These are phyloP conservation scores for Neofusicoccum kwambonambiense DNA, from an alignment of 2,329 filamentous ascomycete species.

Conservation along the genomic window DNA sequence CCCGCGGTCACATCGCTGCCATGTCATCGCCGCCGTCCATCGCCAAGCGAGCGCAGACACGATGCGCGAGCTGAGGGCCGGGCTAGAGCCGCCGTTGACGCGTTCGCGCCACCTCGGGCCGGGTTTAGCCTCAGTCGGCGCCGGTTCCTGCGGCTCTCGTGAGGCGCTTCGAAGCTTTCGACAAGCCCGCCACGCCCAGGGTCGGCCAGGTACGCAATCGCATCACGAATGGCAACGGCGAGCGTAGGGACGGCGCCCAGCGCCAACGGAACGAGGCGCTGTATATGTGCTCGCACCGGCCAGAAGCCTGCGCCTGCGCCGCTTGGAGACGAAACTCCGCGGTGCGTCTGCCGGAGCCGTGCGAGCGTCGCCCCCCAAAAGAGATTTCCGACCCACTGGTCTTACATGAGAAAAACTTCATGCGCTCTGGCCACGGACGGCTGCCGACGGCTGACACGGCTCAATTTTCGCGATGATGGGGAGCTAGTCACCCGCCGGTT, in stretches of 20 bases:
- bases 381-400: constrained; percentile 13
- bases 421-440: background rate
- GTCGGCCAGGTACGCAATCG: constrained; percentile 1
- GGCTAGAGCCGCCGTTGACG: background rate
- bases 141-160: background rate
- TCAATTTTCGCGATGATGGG: background rate
- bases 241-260: background rate
- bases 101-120: constrained; percentile 16
- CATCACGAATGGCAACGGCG: background rate
- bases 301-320: background rate
- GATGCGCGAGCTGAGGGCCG: background rate
- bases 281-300: background rate
- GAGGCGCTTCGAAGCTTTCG: constrained; percentile 2
- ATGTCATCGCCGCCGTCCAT: background rate
- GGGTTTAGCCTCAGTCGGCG: background rate
- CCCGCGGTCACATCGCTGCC: background rate
- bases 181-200: constrained; percentile 2
- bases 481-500: constrained; percentile 3
- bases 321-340: background rate
- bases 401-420: constrained; percentile 19
- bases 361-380: constrained; percentile 5
- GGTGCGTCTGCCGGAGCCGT: constrained; percentile 5
- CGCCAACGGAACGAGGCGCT: background rate
- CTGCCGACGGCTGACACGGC: constrained; percentile 12
- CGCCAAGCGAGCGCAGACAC: background rate